Base-by-base conservation (phyloP, 768 basidiomycete species). In the Suillus fuscotomentosus region DNA sequence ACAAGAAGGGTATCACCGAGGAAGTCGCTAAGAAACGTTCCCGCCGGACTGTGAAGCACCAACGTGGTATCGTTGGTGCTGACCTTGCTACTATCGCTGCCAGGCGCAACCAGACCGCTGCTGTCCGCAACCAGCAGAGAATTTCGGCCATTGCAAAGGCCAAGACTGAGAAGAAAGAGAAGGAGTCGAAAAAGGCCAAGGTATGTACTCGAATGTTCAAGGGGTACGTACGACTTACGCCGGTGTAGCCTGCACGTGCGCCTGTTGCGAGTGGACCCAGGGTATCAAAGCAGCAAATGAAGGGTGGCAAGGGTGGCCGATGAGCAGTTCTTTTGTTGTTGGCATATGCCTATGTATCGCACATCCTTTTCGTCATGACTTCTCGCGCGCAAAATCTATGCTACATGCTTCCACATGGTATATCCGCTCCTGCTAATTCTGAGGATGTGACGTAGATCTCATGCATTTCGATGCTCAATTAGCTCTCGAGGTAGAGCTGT, bases 1-100 rank as follows among this genome's bases (percentile, higher is more conserved):
- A 99, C 88, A 97, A 97, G 89, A 99, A 99, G 89, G 97, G 97
- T 78, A 88, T 99, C 79, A 95, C 95, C 60, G 97, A 99, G 82
- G 97, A 99, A 81, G 92, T 96, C 61, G 95, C 95, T 73, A 99
- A 99, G 94, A 98, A 97, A 84, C 91, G 97, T 69, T 92, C 92
- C 60, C 92, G 96, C 80, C 89, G 90, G 80, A 95, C 94, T 68
- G 94, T 99, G 75, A 99, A 99, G 85, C 89, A 94, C 83, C 90
- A 97, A 83, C 94, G 97, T 75, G 97, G 97, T 67, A 95, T 99
- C 78, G 95, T 95, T 74, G 97, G 97, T 79, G 94, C 95, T 69
- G 95, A 98, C 79, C 87, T 99, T 66, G 86, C 89, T 60, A 78
- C 94, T 72, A 98, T 99, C 78, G 85, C 89, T 61, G 96, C 96